Evolutionary conservation across 352 stramenopile species (phyloP).

Genomic region (Phytopythium litorale): DNA sequence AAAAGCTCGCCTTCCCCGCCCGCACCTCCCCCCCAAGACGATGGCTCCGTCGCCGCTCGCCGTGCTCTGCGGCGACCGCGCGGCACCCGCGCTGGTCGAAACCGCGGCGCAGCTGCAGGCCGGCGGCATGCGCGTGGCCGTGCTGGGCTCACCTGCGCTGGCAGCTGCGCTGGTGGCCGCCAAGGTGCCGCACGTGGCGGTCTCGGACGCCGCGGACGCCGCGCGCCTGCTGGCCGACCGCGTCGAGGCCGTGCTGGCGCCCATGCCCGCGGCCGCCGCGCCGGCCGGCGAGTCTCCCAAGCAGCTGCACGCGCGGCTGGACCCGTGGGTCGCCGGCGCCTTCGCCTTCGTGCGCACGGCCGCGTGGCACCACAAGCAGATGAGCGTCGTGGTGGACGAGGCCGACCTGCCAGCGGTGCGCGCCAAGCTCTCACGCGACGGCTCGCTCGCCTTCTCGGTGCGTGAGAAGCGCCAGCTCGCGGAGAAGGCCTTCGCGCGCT

Average conservation of each 20-base stretch:
- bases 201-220: slow-evolving; percentile 56
- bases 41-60: slow-evolving; percentile 41
- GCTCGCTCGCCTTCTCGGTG: slow-evolving; percentile 58
- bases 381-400: slow-evolving; percentile 75
- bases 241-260: slow-evolving; percentile 61
- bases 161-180: slow-evolving; percentile 57
- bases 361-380: slow-evolving; percentile 87
- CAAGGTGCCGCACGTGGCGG: slow-evolving; percentile 73
- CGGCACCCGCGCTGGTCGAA: slow-evolving; percentile 40
- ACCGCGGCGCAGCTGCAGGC: slow-evolving; percentile 47
- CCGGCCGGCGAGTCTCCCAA: slow-evolving; percentile 29
- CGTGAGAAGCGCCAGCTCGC: slow-evolving; percentile 66
- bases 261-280: slow-evolving; percentile 31
- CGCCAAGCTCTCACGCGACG: slow-evolving; percentile 60
- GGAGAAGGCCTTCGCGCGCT: slow-evolving; percentile 77
- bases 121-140: slow-evolving; percentile 54
- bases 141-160: slow-evolving; percentile 49
- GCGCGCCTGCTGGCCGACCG: slow-evolving; percentile 67
- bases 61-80: slow-evolving; percentile 62
- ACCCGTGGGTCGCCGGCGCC: slow-evolving; percentile 66
- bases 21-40: not conserved
- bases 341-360: slow-evolving; percentile 80
- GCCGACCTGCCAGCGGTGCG: slow-evolving; percentile 44
- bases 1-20: not conserved
- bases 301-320: slow-evolving; percentile 38